Base-by-base conservation (phyloP, 1,284 basidiomycete species). In the Vanrija humicola region DNA sequence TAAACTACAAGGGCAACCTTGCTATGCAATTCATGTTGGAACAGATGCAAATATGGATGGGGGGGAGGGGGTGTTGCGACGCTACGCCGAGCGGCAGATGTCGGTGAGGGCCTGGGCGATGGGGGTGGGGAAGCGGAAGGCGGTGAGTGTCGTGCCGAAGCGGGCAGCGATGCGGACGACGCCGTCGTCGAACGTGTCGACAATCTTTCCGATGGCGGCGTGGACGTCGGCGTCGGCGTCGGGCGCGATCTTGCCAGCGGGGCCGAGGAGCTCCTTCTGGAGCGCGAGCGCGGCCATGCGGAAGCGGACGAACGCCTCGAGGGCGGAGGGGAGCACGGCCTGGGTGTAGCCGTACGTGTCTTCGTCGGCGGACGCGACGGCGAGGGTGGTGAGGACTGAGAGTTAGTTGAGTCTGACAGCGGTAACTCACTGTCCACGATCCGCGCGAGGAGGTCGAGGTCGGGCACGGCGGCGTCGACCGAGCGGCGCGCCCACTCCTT, bases 331-430 rank as follows among this genome's bases (percentile, higher is more conserved):
- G 6, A 73, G 55, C 40, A 72, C 63, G 26, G 66, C 65, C 58
- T 75, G 73, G 12, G 74, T 65, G 47, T 67, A 61, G 39, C 73
- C 73, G 52, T 70, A 74, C 19, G 62, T 66, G 55, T 75, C 73
- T 46, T 75, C 72, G 42, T 69, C 64, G 7, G 65, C 58, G 0
- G 73, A 72, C 1, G 70, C 69, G n/a, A 70, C 59, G 6, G 62
- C 43, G 4, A 73, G 55, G 3, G 59, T 63, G 1, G 65, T 60
- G 23, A 74, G 55, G 29, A 70, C 70, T 74, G 56, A 19, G 3
- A 25, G 50, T 54, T 38, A 54, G 55, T 21, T 50, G 9, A 16
- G 2, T 19, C 3, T 5, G 12, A 19, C 19, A 16, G n/a, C 4
- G 12, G 7, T 16, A 15, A 67, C 70, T 67, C 59, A 74, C 72